Evolutionary conservation across 371 early-diverging fungal species (phyloP), one percentile per base, ranked within the genome.

Genomic region (Nematocida homosporus): DNA sequence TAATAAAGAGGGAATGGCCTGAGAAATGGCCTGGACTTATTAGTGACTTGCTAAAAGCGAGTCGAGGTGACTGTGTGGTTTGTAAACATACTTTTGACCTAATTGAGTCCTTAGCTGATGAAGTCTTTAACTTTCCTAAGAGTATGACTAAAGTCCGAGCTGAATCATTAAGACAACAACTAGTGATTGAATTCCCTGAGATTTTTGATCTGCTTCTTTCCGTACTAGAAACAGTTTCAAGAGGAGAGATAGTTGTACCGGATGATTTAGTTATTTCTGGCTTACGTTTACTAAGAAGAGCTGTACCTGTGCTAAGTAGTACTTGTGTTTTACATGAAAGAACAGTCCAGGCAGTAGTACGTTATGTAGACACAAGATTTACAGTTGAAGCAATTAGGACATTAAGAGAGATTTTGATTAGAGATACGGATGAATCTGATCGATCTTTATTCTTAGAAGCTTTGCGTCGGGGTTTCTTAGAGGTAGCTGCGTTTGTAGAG

Each of bases 1-100:
- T 99, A 52, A 85, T 97, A 66, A 99, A 99, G 84, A 94, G 95
- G 83, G 99, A 99, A 81, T 99, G 98, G 98, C 98, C 98, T 18
- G 89, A 91, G 66, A 91, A 93, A 79, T 99, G 97, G 97, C 97
- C 98, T 2, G 87, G 87, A 20, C 97, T 99, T 82, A 95, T 99
- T 75, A 89, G 93, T 27, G 98, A 98, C 82, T 90, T 99, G 77
- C 91, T 99, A 20, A 90, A 93, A 8, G 80, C 82, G 5, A 91
- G 92, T 82, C 88, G 90, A 80, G 88, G 90, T 5, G 92, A 89
- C 72, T 86, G 95, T 23, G 86, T 90, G 0, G 86, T 97, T 10
- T 97, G 97, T 82, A 93, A 92, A 80, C 97, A 99, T 87, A 95
- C 96, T 83, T 93, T 99, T 91, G 89, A 89, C 50, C 95, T 99